Conservation (phyloP, 805 yeast genomes). For the Kazachstania psychrophila region DNA sequence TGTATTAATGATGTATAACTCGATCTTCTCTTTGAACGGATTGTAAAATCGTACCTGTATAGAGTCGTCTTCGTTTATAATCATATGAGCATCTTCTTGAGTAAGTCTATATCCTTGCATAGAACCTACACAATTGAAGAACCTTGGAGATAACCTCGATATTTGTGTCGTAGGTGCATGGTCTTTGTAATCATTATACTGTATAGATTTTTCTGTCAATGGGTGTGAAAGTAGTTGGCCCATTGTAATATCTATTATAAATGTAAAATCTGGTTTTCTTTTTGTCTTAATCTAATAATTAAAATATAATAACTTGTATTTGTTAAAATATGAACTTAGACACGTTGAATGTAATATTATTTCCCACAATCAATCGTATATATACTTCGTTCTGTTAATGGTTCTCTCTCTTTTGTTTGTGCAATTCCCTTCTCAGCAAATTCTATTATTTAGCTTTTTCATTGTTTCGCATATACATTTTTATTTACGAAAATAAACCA, state of each 20-base stretch:
- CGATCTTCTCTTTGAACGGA: slow-evolving; percentile 23
- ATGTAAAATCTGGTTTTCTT: neutral
- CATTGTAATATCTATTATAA: no score
- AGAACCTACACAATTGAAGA: slow-evolving; percentile 53
- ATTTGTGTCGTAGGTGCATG: slow-evolving; percentile 8
- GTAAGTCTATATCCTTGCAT: slow-evolving; percentile 72
- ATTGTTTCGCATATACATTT: no score
- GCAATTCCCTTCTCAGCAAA: no score
- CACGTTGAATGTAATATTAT: no score
- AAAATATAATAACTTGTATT: no score
- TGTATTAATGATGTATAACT: slow-evolving; percentile 30
- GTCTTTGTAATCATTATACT: slow-evolving; percentile 32
- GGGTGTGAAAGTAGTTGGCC: slow-evolving; percentile 72
- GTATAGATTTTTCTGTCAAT: slow-evolving; percentile 55
- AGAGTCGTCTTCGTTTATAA: slow-evolving; percentile 36
- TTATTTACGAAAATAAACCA: no score
- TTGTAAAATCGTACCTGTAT: slow-evolving; percentile 27
- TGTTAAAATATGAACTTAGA: no score
- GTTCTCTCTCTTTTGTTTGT: no score
- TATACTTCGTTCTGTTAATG: no score
- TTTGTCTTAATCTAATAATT: neutral
- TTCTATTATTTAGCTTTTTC: no score
- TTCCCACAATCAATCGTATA: no score
- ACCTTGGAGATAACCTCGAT: slow-evolving; percentile 28
- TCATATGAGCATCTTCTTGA: slow-evolving; percentile 69